These are phyloP conservation scores for Sarocladium oryzae DNA, from an alignment of 2,329 filamentous ascomycete species.

Conservation along the genomic window DNA sequence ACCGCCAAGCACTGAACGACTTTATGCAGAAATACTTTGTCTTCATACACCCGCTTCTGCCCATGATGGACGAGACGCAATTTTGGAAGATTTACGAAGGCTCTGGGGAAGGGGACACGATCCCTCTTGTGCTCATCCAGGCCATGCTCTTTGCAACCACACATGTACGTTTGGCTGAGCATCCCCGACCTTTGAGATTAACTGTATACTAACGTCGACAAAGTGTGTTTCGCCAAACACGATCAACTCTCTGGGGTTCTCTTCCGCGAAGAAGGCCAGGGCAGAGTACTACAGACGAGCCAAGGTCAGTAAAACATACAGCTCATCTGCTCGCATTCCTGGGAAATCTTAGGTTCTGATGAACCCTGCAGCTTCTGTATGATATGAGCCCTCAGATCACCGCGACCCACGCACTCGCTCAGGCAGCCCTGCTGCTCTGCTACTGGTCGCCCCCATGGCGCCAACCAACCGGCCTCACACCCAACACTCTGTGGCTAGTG, in stretches of 20 bases:
- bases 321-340: no score
- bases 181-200: no score
- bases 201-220: no score
- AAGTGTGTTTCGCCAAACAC: neutral
- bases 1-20: conserved; percentile 32
- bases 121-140: neutral
- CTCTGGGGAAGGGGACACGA: neutral
- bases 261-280: conserved; percentile 2
- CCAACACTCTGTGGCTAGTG: neutral
- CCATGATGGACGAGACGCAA: conserved; percentile 36
- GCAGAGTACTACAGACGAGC: conserved; percentile 6
- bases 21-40: conserved; percentile 42
- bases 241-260: neutral
- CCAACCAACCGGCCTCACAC: neutral
- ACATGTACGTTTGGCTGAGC: neutral
- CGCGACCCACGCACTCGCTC: neutral
- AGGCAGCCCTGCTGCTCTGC: neutral
- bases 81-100: neutral
- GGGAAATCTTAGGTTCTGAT: no score
- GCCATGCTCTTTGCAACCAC: neutral
- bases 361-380: neutral
- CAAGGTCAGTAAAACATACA: neutral
- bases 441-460: neutral
- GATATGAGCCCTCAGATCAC: neutral
- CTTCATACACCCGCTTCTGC: conserved; percentile 36